These are phyloP conservation scores for Lentinula raphanica DNA, from an alignment of 768 basidiomycete genomes.

Conservation along the genomic window DNA sequence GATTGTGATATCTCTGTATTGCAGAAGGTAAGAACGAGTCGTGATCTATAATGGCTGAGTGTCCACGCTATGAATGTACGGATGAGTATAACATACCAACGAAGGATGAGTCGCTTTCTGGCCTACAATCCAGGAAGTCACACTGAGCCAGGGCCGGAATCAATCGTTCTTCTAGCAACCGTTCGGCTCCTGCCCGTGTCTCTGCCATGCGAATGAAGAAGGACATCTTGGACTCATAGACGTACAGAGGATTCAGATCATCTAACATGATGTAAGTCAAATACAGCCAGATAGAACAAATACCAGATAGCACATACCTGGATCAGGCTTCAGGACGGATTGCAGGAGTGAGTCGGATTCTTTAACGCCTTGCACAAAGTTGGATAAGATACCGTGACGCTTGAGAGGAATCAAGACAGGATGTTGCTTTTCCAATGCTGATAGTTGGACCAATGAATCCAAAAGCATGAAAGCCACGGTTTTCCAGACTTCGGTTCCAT, in stretches of 20 bases:
- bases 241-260: conserved; percentile 85
- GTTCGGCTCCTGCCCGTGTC: conserved; percentile 78
- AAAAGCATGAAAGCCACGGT: conserved; percentile 90
- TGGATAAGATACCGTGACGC: conserved; percentile 72
- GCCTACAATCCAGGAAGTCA: conserved; percentile 82
- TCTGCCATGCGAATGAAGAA: conserved; percentile 82
- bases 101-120: conserved; percentile 76
- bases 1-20: conserved; percentile 84
- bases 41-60: conserved; percentile 43
- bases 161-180: conserved; percentile 72
- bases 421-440: conserved; percentile 64
- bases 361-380: conserved; percentile 80
- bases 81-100: conserved; percentile 48
- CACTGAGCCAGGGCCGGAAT: conserved; percentile 74
- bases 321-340: conserved; percentile 80
- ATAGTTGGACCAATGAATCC: conserved; percentile 73
- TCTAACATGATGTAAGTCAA: conserved; percentile 30
- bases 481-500: conserved; percentile 96
- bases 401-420: conserved; percentile 52
- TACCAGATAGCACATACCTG: conserved; percentile 50
- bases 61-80: conserved; percentile 3
- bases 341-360: conserved; percentile 74
- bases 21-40: conserved; percentile 87
- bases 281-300: conserved; percentile 6
- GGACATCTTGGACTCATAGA: conserved; percentile 94